Base-by-base conservation (phyloP, 1,284 basidiomycete genomes). In the Xerocomus minutiporus region DNA sequence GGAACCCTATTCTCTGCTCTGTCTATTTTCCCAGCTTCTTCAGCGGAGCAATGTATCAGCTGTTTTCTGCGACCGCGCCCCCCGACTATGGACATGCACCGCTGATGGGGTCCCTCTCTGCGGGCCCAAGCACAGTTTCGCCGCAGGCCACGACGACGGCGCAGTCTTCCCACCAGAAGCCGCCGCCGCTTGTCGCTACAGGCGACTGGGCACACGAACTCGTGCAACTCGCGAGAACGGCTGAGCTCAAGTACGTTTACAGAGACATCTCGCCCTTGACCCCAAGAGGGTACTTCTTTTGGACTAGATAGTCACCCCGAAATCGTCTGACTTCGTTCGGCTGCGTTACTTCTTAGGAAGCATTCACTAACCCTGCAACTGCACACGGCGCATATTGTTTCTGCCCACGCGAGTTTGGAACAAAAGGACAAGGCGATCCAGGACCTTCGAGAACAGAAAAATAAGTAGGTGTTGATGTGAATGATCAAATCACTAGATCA, bases 191-290 rank as follows among this genome's bases (percentile, higher is more conserved):
- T 48, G 74, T 88, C 47, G 85, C 87, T 5, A 82, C 81, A 17
- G 87, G 87, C 7, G 86, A 91, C 68, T 91, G 88, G 88, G 88
- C 86, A 32, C 86, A 85, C 62, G 86, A 88, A 69, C 77, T 91
- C 43, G 84, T 91, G 45, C 86, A 89, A 55, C 76, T 90, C 20
- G 88, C 88, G 4, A 89, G 86, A 73, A 88, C 85, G 0, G 88
- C 88, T 15, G 88, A 90, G 64, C 76, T 90, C 60, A 90, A 90
- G 87, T 90, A 67, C 47, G 65, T 63, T 48, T 46, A 51, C 44
- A 29, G 36, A 29, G 50, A 34, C 20, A 31, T 42, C 23, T 36
- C n/a, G 25, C 43, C 39, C 15, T 17, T 15, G 26, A 20, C 29
- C 40, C 34, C 34, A 38, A n/a, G 46, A 23, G 39, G 38, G 43